Conservation (phyloP, 2,329 filamentous ascomycete species). For the Monascus ruber region DNA sequence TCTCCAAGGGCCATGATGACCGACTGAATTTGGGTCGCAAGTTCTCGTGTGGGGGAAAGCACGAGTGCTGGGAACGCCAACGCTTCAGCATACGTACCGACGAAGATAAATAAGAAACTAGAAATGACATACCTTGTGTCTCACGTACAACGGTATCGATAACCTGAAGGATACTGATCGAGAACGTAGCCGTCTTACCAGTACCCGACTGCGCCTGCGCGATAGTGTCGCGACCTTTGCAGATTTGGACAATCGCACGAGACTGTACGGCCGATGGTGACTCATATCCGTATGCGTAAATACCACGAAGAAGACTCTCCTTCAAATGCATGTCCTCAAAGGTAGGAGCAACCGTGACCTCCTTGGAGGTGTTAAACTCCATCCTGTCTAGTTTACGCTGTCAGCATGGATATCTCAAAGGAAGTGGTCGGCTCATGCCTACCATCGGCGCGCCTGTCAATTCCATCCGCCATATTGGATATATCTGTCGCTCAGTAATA, state of each 20-base stretch:
- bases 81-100: slow-evolving; percentile 1
- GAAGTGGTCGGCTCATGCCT: slow-evolving; percentile 5
- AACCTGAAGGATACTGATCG: slow-evolving; percentile 89
- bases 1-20: slow-evolving; percentile 99
- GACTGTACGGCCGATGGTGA: slow-evolving; percentile 96
- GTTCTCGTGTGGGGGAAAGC: slow-evolving; percentile 87
- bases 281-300: slow-evolving; percentile 98
- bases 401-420: slow-evolving; percentile 10
- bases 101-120: not conserved
- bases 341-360: slow-evolving; percentile 84
- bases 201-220: slow-evolving; percentile 96
- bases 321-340: slow-evolving; percentile 96
- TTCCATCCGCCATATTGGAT: slow-evolving; percentile 72
- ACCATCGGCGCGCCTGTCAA: slow-evolving; percentile 81
- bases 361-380: slow-evolving; percentile 97
- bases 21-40: slow-evolving; percentile 96
- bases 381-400: slow-evolving; percentile 56
- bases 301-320: slow-evolving; percentile 89
- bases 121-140: slow-evolving; percentile 51
- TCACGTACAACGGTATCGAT: slow-evolving; percentile 89
- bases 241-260: slow-evolving; percentile 95
- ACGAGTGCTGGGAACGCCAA: slow-evolving; percentile 55
- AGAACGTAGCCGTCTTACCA: slow-evolving; percentile 93
- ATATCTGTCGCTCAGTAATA: no score
- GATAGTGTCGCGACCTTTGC: slow-evolving; percentile 97